Conservation (phyloP, 352 stramenopile genomes). For the Globisporangium spiculum region DNA sequence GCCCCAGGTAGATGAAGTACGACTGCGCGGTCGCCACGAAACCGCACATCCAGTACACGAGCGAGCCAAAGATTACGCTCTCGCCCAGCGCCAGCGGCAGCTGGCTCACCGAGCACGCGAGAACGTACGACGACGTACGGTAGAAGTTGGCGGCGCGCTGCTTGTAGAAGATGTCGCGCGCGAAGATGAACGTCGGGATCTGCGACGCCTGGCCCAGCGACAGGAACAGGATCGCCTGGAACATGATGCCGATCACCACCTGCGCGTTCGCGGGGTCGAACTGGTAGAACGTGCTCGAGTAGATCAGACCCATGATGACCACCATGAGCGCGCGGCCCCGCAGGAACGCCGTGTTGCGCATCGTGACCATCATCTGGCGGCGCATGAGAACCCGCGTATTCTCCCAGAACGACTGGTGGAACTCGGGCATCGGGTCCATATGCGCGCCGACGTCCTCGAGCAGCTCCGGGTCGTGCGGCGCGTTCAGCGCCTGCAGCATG, state of each 20-base stretch:
- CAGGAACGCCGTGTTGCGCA: slow-evolving; percentile 37
- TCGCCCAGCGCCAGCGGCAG: neutral
- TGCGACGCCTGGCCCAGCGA: neutral
- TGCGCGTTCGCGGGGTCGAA: slow-evolving; percentile 15
- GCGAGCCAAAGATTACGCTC: slow-evolving; percentile 52
- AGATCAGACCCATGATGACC: slow-evolving; percentile 45
- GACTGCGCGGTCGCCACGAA: slow-evolving; percentile 23
- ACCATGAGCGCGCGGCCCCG: slow-evolving; percentile 31
- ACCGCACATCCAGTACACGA: slow-evolving; percentile 84
- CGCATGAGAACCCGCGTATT: neutral
- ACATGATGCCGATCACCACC: neutral
- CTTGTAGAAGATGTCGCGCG: slow-evolving; percentile 11
- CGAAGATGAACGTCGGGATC: slow-evolving; percentile 3
- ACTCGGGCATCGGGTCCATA: slow-evolving; percentile 51
- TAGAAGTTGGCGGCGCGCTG: slow-evolving; percentile 9
- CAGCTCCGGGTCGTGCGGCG: neutral
- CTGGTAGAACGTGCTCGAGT: slow-evolving; percentile 36
- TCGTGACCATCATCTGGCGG: slow-evolving; percentile 47
- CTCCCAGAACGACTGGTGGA: slow-evolving; percentile 18
- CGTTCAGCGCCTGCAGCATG: slow-evolving; percentile 20
- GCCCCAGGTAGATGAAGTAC: neutral
- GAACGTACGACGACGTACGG: neutral
- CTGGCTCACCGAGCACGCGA: slow-evolving; percentile 5
- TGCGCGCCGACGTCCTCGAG: slow-evolving; percentile 22
- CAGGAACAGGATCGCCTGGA: neutral